These are phyloP conservation scores for Suillus tomentosus DNA, from an alignment of 768 basidiomycete genomes.

Conservation along the genomic window DNA sequence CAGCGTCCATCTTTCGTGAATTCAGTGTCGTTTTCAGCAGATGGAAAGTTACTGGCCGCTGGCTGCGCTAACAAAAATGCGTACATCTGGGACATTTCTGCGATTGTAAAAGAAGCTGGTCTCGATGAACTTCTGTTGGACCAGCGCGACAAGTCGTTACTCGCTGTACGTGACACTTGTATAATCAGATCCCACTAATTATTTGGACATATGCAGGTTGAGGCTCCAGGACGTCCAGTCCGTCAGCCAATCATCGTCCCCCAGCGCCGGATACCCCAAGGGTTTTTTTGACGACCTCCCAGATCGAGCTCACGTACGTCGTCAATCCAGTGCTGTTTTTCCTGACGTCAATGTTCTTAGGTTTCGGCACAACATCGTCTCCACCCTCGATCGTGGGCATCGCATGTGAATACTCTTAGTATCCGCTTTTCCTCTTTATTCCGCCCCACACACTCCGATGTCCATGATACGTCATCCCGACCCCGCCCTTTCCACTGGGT, in stretches of 20 bases:
- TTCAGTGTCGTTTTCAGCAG: neutral
- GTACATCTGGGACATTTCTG: neutral
- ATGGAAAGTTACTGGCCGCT: neutral
- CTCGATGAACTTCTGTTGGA: neutral
- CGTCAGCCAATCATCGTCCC: neutral
- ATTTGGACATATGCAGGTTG: neutral
- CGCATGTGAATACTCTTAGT: too few relatives aligned
- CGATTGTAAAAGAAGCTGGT: neutral
- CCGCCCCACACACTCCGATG: too few relatives aligned
- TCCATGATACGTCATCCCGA: too few relatives aligned
- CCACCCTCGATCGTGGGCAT: too few relatives aligned
- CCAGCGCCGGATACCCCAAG: neutral
- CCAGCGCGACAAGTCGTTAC: neutral
- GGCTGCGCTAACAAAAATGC: neutral
- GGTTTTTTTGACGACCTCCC: too few relatives aligned
- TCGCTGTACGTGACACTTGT: neutral
- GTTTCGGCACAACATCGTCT: too few relatives aligned
- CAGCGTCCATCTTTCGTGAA: fast-evolving
- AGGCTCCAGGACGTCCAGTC: neutral
- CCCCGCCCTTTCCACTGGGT: neutral
- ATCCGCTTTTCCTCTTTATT: too few relatives aligned
- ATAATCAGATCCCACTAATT: neutral
- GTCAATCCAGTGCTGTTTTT: too few relatives aligned
- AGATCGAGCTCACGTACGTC: too few relatives aligned
- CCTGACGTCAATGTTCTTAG: too few relatives aligned